phyloP scores from a whole-genome alignment of 306 rosid genomes.

The Ormosia emarginata region DNA sequence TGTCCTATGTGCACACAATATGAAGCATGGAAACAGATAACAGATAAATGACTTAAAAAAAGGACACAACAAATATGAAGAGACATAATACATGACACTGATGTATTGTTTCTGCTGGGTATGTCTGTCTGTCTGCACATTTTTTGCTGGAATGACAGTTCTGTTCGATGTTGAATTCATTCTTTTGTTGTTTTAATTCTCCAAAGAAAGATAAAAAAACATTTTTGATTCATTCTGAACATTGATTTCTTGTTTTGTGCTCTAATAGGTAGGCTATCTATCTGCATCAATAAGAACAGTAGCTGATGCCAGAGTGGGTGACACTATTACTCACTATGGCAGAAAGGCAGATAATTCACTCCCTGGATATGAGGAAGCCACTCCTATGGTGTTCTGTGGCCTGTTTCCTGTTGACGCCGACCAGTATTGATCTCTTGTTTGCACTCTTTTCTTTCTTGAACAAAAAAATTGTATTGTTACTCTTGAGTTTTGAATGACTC shows the following conservation, averaged over 20 bases:
- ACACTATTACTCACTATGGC: slow-evolving; percentile 65
- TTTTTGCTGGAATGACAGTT: slow-evolving; percentile 1
- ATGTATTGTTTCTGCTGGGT: background rate
- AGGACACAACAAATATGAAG: background rate
- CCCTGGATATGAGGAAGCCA: slow-evolving; percentile 91
- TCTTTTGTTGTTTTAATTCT: background rate
- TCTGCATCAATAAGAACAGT: slow-evolving; percentile 96
- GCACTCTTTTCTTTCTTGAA: slow-evolving; percentile 3
- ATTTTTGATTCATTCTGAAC: background rate
- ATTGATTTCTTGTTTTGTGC: slow-evolving; percentile 21
- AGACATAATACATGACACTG: background rate
- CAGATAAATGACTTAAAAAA: background rate
- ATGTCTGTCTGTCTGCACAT: background rate
- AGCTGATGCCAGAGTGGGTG: slow-evolving; percentile 97
- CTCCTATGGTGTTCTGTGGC: slow-evolving; percentile 98
- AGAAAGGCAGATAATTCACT: slow-evolving; percentile 71
- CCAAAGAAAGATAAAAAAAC: slow-evolving; percentile 1
- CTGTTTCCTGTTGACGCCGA: slow-evolving; percentile 96
- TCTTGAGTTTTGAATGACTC: background rate
- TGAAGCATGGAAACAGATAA: background rate
- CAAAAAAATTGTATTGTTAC: slow-evolving; percentile 5
- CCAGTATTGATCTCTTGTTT: slow-evolving; percentile 61
- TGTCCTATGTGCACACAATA: background rate
- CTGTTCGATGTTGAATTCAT: background rate
- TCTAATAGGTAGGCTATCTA: slow-evolving; percentile 77